Evolutionary conservation across 805 yeast genomes (phyloP).

Genomic region (Candida parachauliodes): DNA sequence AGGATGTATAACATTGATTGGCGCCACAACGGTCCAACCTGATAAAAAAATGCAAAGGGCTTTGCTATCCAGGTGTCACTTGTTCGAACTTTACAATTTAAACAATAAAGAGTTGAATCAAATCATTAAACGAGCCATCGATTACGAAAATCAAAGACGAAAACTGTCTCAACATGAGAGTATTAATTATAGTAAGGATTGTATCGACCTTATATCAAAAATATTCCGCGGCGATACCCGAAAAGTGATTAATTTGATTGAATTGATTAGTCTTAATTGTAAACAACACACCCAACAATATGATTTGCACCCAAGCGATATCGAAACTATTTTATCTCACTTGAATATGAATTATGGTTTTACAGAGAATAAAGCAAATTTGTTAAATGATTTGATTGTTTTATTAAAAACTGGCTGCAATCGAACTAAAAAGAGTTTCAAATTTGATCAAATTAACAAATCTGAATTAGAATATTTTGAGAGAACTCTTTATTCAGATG

Average conservation of each 20-base stretch:
- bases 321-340: background rate
- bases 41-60: conserved; percentile 80
- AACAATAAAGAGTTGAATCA: conserved; percentile 43
- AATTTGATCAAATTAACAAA: too few species aligned
- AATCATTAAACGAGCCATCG: conserved; percentile 57
- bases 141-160: conserved; percentile 24
- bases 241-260: conserved; percentile 29
- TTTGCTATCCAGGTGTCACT: conserved; percentile 76
- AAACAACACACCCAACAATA: conserved; percentile 3
- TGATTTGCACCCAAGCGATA: conserved; percentile 4
- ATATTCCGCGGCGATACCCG: conserved; percentile 31
- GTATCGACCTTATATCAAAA: conserved; percentile 15
- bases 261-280: conserved; percentile 22
- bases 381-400: background rate
- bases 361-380: background rate
- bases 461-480: too few species aligned
- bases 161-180: conserved; percentile 3
- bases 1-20: conserved; percentile 78
- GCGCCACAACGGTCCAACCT: conserved; percentile 97
- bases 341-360: background rate
- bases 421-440: background rate
- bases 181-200: conserved; percentile 14
- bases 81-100: conserved; percentile 64
- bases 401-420: background rate
- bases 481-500: too few species aligned